These are phyloP conservation scores for Limnomonas spitsbergensis DNA, from an alignment of 139 green algal genomes.

Conservation along the genomic window DNA sequence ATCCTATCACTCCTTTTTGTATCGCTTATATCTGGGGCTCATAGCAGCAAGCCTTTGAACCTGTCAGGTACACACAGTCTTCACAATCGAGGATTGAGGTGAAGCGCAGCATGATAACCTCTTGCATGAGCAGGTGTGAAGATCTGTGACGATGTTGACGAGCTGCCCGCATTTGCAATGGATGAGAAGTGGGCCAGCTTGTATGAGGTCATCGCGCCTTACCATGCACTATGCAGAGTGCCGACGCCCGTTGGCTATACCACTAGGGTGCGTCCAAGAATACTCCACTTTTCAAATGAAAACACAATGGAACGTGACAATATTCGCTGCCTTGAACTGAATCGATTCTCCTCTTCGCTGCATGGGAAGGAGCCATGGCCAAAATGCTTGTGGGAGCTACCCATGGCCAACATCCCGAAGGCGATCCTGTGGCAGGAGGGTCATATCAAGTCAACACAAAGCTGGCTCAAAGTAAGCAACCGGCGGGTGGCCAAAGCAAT, in stretches of 20 bases:
- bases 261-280: background rate
- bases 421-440: background rate
- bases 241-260: background rate
- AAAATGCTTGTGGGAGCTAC: constrained; percentile 2
- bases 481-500: background rate
- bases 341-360: background rate
- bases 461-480: constrained; percentile 13
- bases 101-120: no score
- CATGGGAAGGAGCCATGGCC: constrained; percentile 12
- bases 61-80: no score
- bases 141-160: constrained; percentile 9
- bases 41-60: no score
- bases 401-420: constrained; percentile 12
- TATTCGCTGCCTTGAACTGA: background rate
- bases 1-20: no score
- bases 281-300: background rate
- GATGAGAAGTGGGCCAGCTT: background rate
- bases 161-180: constrained; percentile 8
- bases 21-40: no score
- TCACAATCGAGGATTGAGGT: no score
- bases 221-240: background rate
- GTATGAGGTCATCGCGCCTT: constrained; percentile 11
- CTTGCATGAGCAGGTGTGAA: background rate
- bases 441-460: constrained; percentile 3
- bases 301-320: background rate